Evolutionary conservation across 2,329 filamentous ascomycete species (phyloP).

Genomic region (Pestalotiopsis sp.): DNA sequence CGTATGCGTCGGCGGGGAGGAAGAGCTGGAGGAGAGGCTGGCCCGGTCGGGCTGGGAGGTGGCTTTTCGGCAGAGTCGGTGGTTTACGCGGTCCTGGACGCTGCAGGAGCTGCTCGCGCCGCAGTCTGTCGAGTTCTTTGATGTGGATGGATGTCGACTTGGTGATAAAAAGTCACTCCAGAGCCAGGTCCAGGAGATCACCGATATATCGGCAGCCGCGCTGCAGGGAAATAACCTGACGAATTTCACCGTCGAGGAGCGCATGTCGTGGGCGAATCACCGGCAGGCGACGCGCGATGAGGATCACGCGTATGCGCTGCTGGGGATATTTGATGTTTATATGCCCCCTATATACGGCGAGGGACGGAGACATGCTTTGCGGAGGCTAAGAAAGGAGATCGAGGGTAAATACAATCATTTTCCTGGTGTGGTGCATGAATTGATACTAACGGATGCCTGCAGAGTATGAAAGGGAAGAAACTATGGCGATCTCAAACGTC

Average conservation of each 20-base stretch:
- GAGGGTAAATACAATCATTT: not conserved
- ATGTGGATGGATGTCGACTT: constrained; percentile 19
- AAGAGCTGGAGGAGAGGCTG: not conserved
- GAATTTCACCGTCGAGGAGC: constrained; percentile 23
- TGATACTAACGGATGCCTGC: not conserved
- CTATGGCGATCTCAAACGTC: not conserved
- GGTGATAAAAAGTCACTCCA: constrained; percentile 27
- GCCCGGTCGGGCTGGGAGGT: not conserved
- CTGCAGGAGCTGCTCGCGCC: constrained; percentile 21
- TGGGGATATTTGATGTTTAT: not conserved
- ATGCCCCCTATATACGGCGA: not conserved
- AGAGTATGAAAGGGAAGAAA: not conserved
- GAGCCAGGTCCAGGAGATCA: constrained; percentile 24
- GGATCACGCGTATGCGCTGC: not conserved
- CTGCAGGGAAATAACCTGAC: constrained; percentile 21
- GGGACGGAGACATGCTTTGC: not conserved
- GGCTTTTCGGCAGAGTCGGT: constrained; percentile 4
- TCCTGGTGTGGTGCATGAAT: too few species aligned
- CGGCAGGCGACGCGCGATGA: not conserved
- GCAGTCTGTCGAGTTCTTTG: constrained; percentile 28
- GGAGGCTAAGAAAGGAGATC: not conserved
- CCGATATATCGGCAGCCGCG: constrained; percentile 20
- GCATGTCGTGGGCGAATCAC: constrained; percentile 22
- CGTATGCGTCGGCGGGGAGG: not conserved
- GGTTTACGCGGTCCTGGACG: constrained; percentile 8